phyloP scores from a whole-genome alignment of 2,329 filamentous ascomycete species.

The Colletotrichum sp. region DNA sequence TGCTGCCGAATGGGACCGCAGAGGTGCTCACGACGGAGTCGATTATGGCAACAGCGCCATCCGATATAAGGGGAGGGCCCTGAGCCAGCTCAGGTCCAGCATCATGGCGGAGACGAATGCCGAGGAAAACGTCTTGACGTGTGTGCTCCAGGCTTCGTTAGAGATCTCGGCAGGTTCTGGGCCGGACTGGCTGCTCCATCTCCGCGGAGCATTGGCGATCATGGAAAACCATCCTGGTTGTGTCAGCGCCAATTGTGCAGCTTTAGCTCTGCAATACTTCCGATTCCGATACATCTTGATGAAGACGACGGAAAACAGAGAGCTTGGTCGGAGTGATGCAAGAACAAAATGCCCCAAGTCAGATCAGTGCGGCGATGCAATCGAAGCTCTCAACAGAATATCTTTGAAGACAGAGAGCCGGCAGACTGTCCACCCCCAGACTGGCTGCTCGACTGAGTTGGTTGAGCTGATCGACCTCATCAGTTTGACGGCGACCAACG shows the following conservation, averaged over 20 bases:
- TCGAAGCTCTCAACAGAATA: not conserved
- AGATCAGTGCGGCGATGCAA: not conserved
- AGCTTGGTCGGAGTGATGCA: not conserved
- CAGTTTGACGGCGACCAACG: not conserved
- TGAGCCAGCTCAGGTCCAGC: not conserved
- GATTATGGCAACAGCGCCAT: not conserved
- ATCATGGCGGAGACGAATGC: not conserved
- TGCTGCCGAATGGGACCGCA: not conserved
- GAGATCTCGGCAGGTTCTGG: not conserved
- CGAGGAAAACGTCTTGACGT: not conserved
- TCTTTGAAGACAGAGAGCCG: not conserved
- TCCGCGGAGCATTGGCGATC: not conserved
- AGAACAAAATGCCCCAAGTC: not conserved
- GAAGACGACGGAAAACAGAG: not conserved
- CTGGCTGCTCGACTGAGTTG: not conserved
- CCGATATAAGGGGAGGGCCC: not conserved
- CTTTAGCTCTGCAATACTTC: not conserved
- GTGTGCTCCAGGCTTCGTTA: constrained; percentile 1
- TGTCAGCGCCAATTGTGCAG: not conserved
- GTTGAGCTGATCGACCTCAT: not conserved
- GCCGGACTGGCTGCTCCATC: not conserved
- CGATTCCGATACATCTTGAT: not conserved
- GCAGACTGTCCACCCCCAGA: not conserved
- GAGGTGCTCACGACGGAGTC: not conserved
- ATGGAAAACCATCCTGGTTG: not conserved